These are phyloP conservation scores for Mycosphaerella sp. DNA, from an alignment of 2,329 filamentous ascomycete species.

Conservation along the genomic window DNA sequence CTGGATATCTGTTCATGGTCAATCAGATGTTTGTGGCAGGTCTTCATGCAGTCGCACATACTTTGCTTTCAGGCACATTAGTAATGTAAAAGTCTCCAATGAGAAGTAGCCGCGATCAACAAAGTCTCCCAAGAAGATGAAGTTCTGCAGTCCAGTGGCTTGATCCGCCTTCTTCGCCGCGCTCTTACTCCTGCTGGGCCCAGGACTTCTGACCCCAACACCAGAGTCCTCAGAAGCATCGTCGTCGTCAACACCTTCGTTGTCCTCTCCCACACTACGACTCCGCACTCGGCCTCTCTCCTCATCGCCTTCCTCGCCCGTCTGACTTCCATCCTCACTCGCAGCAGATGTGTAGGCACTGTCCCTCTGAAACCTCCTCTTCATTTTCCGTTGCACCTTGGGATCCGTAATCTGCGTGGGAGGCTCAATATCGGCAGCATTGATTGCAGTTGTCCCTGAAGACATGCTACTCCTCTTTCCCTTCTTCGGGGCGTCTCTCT, in stretches of 20 bases:
- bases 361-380: slow-evolving; percentile 47
- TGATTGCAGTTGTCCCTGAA: slow-evolving; percentile 54
- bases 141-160: slow-evolving; percentile 58
- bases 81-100: slow-evolving; percentile 63
- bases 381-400: slow-evolving; percentile 79
- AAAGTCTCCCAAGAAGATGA: slow-evolving; percentile 67
- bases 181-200: slow-evolving; percentile 34
- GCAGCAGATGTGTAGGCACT: slow-evolving; percentile 49
- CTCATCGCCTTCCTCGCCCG: slow-evolving; percentile 42
- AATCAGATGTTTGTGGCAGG: neutral
- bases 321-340: slow-evolving; percentile 37
- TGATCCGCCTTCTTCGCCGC: slow-evolving; percentile 26
- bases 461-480: slow-evolving; percentile 20
- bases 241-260: slow-evolving; percentile 45
- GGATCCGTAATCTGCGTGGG: slow-evolving; percentile 83
- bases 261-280: slow-evolving; percentile 34
- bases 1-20: slow-evolving; percentile 53
- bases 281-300: slow-evolving; percentile 36
- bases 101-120: slow-evolving; percentile 70
- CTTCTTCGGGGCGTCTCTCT: slow-evolving; percentile 16
- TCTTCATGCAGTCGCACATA: slow-evolving; percentile 28
- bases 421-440: slow-evolving; percentile 84
- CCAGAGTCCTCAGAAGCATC: slow-evolving; percentile 43
- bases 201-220: slow-evolving; percentile 36
- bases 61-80: slow-evolving; percentile 68